A percentile compares a stretch with the other conserved stretches of the same genome.
Evolutionary conservation across 2,329 filamentous ascomycete genomes (phyloP).

Genomic region (Aspergillus amoenus): DNA sequence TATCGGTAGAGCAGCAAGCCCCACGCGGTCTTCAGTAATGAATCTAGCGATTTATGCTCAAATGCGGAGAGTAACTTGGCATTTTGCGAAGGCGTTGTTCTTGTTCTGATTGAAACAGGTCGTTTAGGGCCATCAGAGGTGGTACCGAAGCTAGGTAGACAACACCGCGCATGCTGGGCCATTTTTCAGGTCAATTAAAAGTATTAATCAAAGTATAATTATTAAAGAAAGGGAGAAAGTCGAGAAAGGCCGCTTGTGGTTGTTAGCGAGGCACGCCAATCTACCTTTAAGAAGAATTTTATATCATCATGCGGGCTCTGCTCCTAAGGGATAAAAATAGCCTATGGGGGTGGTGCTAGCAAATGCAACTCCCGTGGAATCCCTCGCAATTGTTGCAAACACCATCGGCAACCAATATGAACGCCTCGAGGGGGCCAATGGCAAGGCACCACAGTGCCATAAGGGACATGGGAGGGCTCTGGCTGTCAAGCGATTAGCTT

Average conservation of each 20-base stretch:
- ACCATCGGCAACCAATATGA: conserved; percentile 1
- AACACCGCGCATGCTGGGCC: conserved; percentile 32
- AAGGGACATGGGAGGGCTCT: background rate
- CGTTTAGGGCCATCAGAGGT: conserved; percentile 30
- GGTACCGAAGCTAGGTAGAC: conserved; percentile 36
- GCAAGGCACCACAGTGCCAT: background rate
- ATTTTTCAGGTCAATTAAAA: conserved; percentile 17
- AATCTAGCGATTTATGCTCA: conserved; percentile 25
- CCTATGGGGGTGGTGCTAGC: background rate
- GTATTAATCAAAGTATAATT: conserved; percentile 3
- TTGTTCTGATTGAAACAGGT: conserved; percentile 36
- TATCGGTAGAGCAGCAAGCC: conserved; percentile 47
- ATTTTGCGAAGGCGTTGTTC: conserved; percentile 29
- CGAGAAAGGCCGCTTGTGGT: background rate
- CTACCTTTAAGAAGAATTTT: conserved; percentile 13
- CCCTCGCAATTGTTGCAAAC: conserved; percentile 5
- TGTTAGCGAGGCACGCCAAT: conserved; percentile 1
- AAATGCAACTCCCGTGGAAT: conserved; percentile 10
- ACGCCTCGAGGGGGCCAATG: conserved; percentile 8
- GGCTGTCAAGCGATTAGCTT: background rate
- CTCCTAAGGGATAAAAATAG: conserved; percentile 14
- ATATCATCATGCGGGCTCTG: conserved; percentile 6
- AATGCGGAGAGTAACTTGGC: conserved; percentile 32
- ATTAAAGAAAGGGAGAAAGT: background rate
- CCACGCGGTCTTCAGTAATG: conserved; percentile 46